These are phyloP conservation scores for Neonectria hederae DNA, from an alignment of 2,329 filamentous ascomycete genomes.

Conservation along the genomic window DNA sequence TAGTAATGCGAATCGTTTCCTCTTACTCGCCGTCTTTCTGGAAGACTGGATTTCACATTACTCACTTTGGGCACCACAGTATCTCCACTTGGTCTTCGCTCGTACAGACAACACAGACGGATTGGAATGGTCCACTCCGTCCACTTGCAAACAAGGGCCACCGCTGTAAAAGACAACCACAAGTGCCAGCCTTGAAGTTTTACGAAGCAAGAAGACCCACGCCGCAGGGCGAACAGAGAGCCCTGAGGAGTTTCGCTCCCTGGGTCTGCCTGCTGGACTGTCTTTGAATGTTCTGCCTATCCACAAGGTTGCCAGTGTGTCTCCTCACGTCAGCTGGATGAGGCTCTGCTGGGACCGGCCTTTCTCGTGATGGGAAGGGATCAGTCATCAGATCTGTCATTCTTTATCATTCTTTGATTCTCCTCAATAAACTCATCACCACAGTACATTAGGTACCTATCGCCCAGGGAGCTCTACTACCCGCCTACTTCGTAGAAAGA, in stretches of 20 bases:
- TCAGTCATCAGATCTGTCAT: slow-evolving; percentile 3
- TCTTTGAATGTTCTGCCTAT: neutral
- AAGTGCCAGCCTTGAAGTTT: slow-evolving; percentile 9
- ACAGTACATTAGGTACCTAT: neutral
- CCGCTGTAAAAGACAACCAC: slow-evolving; percentile 2
- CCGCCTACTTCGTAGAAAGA: neutral
- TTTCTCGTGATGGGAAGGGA: neutral
- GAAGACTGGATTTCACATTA: no score
- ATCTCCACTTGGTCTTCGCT: neutral
- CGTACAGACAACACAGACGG: neutral
- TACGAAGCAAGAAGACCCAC: neutral
- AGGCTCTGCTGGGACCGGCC: neutral
- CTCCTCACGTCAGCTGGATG: slow-evolving; percentile 5
- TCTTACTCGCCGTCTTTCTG: neutral
- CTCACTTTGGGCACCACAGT: neutral
- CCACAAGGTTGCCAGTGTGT: neutral
- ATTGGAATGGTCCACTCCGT: slow-evolving; percentile 4
- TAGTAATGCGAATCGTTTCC: neutral
- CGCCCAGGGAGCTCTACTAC: no score
- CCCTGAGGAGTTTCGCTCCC: neutral
- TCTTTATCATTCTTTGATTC: neutral
- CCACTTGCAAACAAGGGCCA: slow-evolving; percentile 8
- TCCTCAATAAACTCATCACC: neutral
- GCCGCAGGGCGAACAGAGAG: slow-evolving; percentile 3
- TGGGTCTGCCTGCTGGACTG: slow-evolving; percentile 1